Evolutionary conservation across 2,329 filamentous ascomycete genomes (phyloP), one percentile per base, ranked within the genome.

Genomic region (Penicillium sp.): DNA sequence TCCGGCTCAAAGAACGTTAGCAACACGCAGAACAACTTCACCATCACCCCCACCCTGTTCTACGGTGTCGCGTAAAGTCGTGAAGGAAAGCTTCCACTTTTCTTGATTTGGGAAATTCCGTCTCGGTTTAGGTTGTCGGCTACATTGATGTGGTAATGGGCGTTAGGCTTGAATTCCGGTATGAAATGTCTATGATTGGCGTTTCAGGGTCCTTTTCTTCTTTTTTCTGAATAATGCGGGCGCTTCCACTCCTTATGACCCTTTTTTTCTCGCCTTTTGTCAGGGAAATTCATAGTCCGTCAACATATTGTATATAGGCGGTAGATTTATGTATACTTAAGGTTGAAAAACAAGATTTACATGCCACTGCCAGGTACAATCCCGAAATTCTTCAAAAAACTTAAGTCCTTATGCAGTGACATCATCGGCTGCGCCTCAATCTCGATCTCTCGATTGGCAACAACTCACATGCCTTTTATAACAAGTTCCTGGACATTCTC

Each of bases 41-140:
- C 29, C n/a, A 63, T 63, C 56, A 55, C 41, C 13, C 60, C 60
- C 11, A 41, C 55, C 33, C 13, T 35, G 9, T 57, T 63, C 22
- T 70, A 68, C 58, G 70, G 70, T 21, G 68, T 67, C 53, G 66
- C 67, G 13, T 72, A 63, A 64, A 52, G n/a, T 39, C n/a, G n/a
- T 39, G n/a, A 10, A 22, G n/a, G 14, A 39, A 19, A 7, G 14
- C 16, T 19, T 39, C 35, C 9, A 24, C 27, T n/a, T 31, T 37
- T 46, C 35, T 13, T 11, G 3, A 5, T 31, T 26, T 14, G 5
- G 31, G 14, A 33, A 33, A 33, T 33, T 14, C 14, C 31, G 16
- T 47, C 24, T 47, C 8, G 26, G 22, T 0, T 14, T 33, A 8
- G 26, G 46, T 37, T 16, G 16, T 22, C 8, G 29, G 29, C 19